Conservation (phyloP, 208 protist species). For the Acanthamoeba polyphaga region DNA sequence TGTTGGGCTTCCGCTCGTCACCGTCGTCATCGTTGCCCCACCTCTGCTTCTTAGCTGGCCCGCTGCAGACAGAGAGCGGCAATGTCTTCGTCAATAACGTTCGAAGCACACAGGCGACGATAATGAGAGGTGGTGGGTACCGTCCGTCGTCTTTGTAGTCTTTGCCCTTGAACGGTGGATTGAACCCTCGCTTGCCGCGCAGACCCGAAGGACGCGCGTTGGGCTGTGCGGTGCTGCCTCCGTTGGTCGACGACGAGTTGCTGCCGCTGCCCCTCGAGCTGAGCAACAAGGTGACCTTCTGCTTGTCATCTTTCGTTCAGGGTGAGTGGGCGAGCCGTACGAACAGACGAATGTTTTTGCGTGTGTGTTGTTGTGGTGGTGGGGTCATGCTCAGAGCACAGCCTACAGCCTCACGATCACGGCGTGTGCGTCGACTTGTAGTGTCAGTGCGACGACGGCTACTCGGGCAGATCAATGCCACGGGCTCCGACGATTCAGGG, state of each 20-base stretch:
- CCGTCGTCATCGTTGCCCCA: neutral
- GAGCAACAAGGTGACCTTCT: conserved; percentile 43
- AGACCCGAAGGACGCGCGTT: conserved; percentile 29
- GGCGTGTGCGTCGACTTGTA: conserved; percentile 26
- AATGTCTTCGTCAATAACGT: neutral
- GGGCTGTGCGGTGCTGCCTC: neutral
- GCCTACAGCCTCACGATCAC: no score
- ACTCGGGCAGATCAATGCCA: neutral
- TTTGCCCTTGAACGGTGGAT: conserved; percentile 37
- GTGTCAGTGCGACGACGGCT: conserved; percentile 42
- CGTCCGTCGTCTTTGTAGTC: conserved; percentile 24
- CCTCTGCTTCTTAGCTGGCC: neutral
- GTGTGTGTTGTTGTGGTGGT: no score
- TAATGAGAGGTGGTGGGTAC: neutral
- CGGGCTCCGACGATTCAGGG: neutral
- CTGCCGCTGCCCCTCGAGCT: neutral
- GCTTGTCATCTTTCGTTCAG: conserved; percentile 45
- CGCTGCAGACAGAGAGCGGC: neutral
- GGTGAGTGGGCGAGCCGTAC: no score
- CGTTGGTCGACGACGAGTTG: neutral
- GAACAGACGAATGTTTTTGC: no score
- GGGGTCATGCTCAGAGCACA: no score
- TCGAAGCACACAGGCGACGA: neutral
- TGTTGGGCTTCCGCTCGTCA: neutral
- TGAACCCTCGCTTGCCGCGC: conserved; percentile 48